phyloP scores from a whole-genome alignment of 2,329 filamentous ascomycete species.

The Colletotrichum destructivum region DNA sequence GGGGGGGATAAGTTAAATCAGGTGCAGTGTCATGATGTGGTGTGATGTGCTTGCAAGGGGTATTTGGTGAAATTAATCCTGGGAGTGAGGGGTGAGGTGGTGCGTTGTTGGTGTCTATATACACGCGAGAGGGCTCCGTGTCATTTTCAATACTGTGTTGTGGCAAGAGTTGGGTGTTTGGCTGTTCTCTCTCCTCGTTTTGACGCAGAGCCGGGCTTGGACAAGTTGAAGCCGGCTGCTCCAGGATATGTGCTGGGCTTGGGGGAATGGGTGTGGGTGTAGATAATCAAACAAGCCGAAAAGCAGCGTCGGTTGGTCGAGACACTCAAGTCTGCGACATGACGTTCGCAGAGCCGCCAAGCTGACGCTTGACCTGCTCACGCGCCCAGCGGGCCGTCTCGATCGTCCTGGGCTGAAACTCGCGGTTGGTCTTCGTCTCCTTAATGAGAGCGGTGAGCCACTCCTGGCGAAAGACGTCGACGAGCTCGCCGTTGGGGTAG shows the following conservation, averaged over 20 bases:
- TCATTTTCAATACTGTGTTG: conserved; percentile 41
- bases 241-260: conserved; percentile 35
- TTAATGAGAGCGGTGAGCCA: conserved; percentile 93
- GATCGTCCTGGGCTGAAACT: conserved; percentile 87
- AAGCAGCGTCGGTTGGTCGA: conserved; percentile 6
- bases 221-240: conserved; percentile 39
- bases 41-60: conserved; percentile 39
- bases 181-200: conserved; percentile 40
- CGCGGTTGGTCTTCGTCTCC: conserved; percentile 90
- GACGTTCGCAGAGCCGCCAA: conserved; percentile 67
- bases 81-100: conserved; percentile 16
- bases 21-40: conserved; percentile 38
- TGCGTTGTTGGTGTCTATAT: conserved; percentile 43
- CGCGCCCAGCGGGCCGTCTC: conserved; percentile 98
- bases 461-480: conserved; percentile 87
- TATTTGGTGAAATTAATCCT: conserved; percentile 43
- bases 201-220: conserved; percentile 40
- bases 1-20: conserved; percentile 8
- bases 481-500: conserved; percentile 91
- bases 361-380: conserved; percentile 96
- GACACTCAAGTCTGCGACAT: conserved; percentile 64
- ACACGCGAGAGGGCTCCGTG: conserved; percentile 41
- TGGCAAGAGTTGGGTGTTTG: conserved; percentile 37
- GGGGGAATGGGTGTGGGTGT: conserved; percentile 24
- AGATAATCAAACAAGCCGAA: conserved; percentile 41